Evolutionary conservation across 805 yeast genomes (phyloP).

Genomic region (Candida sithepensis): DNA sequence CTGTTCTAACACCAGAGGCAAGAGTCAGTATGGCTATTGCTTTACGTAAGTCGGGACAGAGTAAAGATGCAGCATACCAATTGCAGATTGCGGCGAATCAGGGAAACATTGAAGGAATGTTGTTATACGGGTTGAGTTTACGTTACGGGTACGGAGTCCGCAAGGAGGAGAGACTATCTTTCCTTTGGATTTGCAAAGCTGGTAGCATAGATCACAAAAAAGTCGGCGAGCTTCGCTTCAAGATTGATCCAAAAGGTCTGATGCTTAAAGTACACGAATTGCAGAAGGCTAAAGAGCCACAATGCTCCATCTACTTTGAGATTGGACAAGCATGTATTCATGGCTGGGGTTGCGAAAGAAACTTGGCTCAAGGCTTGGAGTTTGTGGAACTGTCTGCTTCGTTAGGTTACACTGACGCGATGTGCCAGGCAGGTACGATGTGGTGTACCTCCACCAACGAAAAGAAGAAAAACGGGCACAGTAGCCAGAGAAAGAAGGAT

Average conservation of each 20-base stretch:
- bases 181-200: constrained; percentile 58
- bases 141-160: constrained; percentile 67
- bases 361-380: constrained; percentile 54
- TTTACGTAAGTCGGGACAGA: constrained; percentile 53
- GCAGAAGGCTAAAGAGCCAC: constrained; percentile 14
- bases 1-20: constrained; percentile 25
- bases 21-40: constrained; percentile 43
- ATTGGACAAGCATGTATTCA: constrained; percentile 54
- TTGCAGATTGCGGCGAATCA: constrained; percentile 58
- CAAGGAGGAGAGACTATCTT: constrained; percentile 49
- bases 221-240: constrained; percentile 13
- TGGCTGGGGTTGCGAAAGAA: constrained; percentile 54
- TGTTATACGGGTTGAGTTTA: constrained; percentile 63
- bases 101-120: constrained; percentile 66
- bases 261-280: constrained; percentile 14
- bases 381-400: constrained; percentile 63
- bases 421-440: constrained; percentile 65
- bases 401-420: constrained; percentile 64
- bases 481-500: constrained; percentile 50
- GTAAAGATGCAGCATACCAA: constrained; percentile 66
- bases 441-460: constrained; percentile 41
- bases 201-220: constrained; percentile 32
- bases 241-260: constrained; percentile 34
- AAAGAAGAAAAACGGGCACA: constrained; percentile 34
- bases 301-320: constrained; percentile 38